Evolutionary conservation across 129 eudicot genomes (phyloP).

Genomic region (Oenanthe sinensis): DNA sequence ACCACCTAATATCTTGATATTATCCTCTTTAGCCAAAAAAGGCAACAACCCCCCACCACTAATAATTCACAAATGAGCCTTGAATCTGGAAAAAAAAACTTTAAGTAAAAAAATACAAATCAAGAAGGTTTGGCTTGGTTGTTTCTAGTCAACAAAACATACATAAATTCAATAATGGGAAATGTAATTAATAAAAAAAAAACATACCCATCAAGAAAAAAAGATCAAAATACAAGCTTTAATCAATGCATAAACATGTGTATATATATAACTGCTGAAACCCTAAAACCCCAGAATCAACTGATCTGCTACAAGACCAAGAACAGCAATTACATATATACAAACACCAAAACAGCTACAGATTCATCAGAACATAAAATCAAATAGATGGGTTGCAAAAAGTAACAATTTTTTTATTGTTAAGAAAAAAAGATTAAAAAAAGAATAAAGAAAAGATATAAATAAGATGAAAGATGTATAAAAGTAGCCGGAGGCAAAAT

Average conservation of each 20-base stretch:
- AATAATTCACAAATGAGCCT: constrained; percentile 3
- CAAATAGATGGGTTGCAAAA: neutral
- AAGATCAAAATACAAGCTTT: constrained; percentile 5
- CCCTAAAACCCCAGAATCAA: constrained; percentile 9
- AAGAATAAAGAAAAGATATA: neutral
- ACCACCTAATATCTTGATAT: neutral
- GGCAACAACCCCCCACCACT: constrained; percentile 5
- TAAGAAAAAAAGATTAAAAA: neutral
- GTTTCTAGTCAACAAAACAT: neutral
- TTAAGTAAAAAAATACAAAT: neutral
- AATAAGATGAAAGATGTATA: neutral
- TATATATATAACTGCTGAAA: neutral
- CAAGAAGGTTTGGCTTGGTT: neutral
- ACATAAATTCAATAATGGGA: neutral
- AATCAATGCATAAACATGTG: neutral
- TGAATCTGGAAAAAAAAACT: neutral
- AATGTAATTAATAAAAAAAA: neutral
- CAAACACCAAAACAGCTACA: neutral
- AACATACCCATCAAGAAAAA: constrained; percentile 8
- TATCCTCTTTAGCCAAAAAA: constrained; percentile 4
- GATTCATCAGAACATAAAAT: neutral
- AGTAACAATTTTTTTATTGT: neutral
- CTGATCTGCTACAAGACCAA: neutral
- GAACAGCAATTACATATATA: neutral
- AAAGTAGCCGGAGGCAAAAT: too few relatives aligned